phyloP scores from a whole-genome alignment of 2,329 filamentous ascomycete genomes.

The Cryphonectria carpinicola region DNA sequence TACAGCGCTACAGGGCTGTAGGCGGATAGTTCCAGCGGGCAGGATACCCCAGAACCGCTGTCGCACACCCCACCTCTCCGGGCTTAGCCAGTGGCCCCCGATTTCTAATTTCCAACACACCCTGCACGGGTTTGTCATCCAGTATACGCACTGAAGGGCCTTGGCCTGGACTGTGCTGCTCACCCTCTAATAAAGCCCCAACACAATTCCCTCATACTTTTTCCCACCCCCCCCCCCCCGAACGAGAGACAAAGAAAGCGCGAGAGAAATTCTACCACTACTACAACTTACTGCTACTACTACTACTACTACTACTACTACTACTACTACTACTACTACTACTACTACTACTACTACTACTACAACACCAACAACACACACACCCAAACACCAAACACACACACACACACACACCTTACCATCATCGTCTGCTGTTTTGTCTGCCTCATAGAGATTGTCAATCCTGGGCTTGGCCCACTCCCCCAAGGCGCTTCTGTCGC shows the following conservation, averaged over 20 bases:
- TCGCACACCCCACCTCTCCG: constrained; percentile 6
- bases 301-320: neutral
- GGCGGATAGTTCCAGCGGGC: constrained; percentile 1
- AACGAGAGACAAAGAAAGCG: neutral
- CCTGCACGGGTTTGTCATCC: constrained; percentile 25
- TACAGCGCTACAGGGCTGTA: neutral
- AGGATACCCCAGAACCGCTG: neutral
- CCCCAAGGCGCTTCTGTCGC: constrained; percentile 27
- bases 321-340: too few relatives aligned
- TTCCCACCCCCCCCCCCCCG: neutral
- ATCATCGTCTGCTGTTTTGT: constrained; percentile 28
- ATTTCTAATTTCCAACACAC: constrained; percentile 22
- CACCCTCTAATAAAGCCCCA: constrained; percentile 20
- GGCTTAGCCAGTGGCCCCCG: constrained; percentile 5
- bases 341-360: too few relatives aligned
- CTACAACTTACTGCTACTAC: neutral
- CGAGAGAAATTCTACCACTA: neutral
- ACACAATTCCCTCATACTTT: constrained; percentile 24
- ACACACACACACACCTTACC: neutral
- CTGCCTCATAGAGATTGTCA: constrained; percentile 17
- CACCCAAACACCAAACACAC: constrained; percentile 1
- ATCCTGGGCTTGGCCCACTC: constrained; percentile 29
- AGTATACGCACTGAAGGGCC: neutral
- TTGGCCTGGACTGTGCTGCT: constrained; percentile 7
- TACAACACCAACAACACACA: neutral